Conservation (phyloP, 768 basidiomycete species). For the Mrakia frigida region DNA sequence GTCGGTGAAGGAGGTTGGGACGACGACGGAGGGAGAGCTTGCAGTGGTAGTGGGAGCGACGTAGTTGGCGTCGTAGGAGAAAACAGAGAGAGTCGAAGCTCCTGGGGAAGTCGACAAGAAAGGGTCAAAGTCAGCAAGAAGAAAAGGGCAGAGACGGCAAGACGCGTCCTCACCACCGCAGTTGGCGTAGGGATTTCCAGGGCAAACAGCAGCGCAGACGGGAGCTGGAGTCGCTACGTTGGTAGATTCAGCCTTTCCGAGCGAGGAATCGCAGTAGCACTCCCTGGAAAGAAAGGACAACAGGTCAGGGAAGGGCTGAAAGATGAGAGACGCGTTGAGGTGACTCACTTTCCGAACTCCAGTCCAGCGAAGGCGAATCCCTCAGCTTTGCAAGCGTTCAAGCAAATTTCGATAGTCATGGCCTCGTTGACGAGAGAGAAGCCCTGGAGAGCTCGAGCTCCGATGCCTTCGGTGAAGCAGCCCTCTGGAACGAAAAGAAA, state of each 20-base stretch:
- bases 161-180: background rate
- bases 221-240: background rate
- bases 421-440: slow-evolving; percentile 35
- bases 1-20: background rate
- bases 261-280: slow-evolving; percentile 42
- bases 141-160: background rate
- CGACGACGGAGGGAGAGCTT: background rate
- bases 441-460: slow-evolving; percentile 40
- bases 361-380: slow-evolving; percentile 40
- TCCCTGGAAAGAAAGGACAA: background rate
- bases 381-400: slow-evolving; percentile 13
- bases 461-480: slow-evolving; percentile 42
- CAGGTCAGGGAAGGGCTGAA: background rate
- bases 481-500: slow-evolving; percentile 30
- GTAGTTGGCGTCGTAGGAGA: slow-evolving; percentile 7
- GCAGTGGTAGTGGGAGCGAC: background rate
- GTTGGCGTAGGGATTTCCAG: background rate
- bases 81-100: background rate
- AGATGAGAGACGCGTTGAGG: background rate
- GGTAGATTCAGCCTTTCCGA: slow-evolving; percentile 36
- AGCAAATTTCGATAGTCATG: slow-evolving; percentile 40
- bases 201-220: background rate
- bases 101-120: background rate
- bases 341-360: slow-evolving; percentile 38
- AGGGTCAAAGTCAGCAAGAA: background rate